Evolutionary conservation across 78 protist species (phyloP).

Genomic region (Speleostelium caveatum): DNA sequence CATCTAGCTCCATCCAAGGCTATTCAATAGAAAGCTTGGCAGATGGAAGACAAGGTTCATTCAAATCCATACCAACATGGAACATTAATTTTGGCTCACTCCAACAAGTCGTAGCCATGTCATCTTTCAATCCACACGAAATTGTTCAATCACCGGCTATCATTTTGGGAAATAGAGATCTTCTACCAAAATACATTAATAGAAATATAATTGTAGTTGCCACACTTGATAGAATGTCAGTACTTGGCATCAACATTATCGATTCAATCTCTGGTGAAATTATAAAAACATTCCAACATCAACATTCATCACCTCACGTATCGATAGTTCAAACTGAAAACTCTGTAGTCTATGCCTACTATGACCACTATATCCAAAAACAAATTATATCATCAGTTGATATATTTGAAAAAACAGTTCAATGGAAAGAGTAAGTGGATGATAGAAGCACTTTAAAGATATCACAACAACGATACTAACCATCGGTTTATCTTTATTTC

Average conservation of each 20-base stretch:
- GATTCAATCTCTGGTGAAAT: slow-evolving; percentile 60
- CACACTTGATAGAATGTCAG: background rate
- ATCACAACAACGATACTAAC: background rate
- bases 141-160: slow-evolving; percentile 60
- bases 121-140: slow-evolving; percentile 18
- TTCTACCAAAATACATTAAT: slow-evolving; percentile 63
- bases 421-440: slow-evolving; percentile 29
- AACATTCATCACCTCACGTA: slow-evolving; percentile 6
- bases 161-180: slow-evolving; percentile 50
- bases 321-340: slow-evolving; percentile 64
- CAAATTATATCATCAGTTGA: slow-evolving; percentile 52
- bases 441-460: no score
- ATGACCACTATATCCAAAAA: background rate
- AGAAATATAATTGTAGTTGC: slow-evolving; percentile 40
- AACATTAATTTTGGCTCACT: background rate
- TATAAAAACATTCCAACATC: slow-evolving; percentile 32
- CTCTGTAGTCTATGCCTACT: slow-evolving; percentile 40
- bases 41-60: slow-evolving; percentile 23
- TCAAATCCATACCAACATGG: slow-evolving; percentile 33
- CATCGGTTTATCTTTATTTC: background rate
- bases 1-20: background rate
- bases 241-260: background rate
- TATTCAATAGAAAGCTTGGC: slow-evolving; percentile 50
- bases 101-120: background rate
- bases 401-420: slow-evolving; percentile 26